phyloP scores from a whole-genome alignment of 495 filamentous ascomycete genomes.

The Zalerion maritima region DNA sequence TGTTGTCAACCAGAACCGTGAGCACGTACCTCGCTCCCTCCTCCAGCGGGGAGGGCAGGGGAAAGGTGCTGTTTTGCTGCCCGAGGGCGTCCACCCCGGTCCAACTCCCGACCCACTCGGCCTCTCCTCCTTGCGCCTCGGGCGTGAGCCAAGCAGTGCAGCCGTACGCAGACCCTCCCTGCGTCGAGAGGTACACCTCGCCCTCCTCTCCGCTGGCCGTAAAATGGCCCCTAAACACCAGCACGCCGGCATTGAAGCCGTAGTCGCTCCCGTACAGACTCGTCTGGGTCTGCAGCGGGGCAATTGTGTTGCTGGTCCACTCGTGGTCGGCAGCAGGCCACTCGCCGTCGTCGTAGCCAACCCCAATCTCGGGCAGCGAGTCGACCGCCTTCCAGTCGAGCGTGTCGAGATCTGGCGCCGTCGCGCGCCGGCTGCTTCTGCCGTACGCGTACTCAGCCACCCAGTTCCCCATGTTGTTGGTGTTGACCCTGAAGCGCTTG shows the following conservation, averaged over 20 bases:
- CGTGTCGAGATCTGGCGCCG: slow-evolving; percentile 37
- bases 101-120: slow-evolving; percentile 40
- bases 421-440: no score
- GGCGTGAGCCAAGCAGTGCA: slow-evolving; percentile 43
- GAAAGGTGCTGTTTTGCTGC: slow-evolving; percentile 38
- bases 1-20: slow-evolving; percentile 60
- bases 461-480: slow-evolving; percentile 38
- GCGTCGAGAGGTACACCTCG: slow-evolving; percentile 37
- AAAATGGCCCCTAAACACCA: slow-evolving; percentile 63
- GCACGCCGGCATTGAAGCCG: slow-evolving; percentile 52
- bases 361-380: slow-evolving; percentile 52
- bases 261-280: slow-evolving; percentile 61
- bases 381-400: slow-evolving; percentile 59
- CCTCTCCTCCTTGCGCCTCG: no score
- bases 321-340: slow-evolving; percentile 45
- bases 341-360: slow-evolving; percentile 48
- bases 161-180: slow-evolving; percentile 50
- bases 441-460: slow-evolving; percentile 36
- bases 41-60: slow-evolving; percentile 35
- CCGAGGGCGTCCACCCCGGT: slow-evolving; percentile 31
- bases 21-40: slow-evolving; percentile 42
- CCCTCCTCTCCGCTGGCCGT: slow-evolving; percentile 46
- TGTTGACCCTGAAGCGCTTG: slow-evolving; percentile 20
- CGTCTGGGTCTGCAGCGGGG: slow-evolving; percentile 40
- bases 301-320: slow-evolving; percentile 42